Evolutionary conservation across 1,139 yeast species (phyloP), one percentile per base, ranked within the genome.

Genomic region (Geotrichum restrictum): DNA sequence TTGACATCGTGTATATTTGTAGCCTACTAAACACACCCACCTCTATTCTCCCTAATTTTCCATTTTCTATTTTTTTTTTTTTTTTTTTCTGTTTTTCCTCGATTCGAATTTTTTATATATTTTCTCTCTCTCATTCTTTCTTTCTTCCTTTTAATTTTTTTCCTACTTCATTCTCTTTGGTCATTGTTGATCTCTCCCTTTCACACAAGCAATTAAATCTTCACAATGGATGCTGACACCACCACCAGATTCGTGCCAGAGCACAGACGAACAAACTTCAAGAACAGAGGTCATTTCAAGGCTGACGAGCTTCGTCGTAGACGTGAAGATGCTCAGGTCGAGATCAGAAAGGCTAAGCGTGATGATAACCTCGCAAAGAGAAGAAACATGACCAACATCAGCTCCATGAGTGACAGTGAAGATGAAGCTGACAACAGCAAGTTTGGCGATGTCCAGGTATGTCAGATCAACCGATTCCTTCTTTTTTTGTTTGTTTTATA

Each of bases 291-390:
- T 59, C 82, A 95, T 68, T 94, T 94, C 70, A 87, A 87, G 67
- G 88, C 91, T 58, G 98, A 93, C 70, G 98, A 93, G 75, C 82
- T 93, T 64, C 87, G 98, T 73, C 89, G 98, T 72, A 85, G 98
- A 71, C 85, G 98, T 71, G 98, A 93, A 70, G 95, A 88, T 58
- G 97, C 93, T 66, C 98, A 91, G 72, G 95, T 94, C 59, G 98
- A 91, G 70, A 79, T 93, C 67, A 81, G 98, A 74, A 94, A 93
- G 75, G 96, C 93, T 60, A 91, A 91, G 73, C 82, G 98, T 68
- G 98, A 93, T 68, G 98, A 93, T 69, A 88, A 87, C 56, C 78
- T 93, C 62, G 83, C 96, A 45, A 93, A 94, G 74, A 84, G 98
- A 75, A 83, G 98, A 74, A 88, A 87, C 70, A 81, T 83, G 64